Percentiles rank a stretch among this genome's conserved stretches.
Conservation (phyloP, 208 protist genomes). For the Leishmania amazonensis region DNA sequence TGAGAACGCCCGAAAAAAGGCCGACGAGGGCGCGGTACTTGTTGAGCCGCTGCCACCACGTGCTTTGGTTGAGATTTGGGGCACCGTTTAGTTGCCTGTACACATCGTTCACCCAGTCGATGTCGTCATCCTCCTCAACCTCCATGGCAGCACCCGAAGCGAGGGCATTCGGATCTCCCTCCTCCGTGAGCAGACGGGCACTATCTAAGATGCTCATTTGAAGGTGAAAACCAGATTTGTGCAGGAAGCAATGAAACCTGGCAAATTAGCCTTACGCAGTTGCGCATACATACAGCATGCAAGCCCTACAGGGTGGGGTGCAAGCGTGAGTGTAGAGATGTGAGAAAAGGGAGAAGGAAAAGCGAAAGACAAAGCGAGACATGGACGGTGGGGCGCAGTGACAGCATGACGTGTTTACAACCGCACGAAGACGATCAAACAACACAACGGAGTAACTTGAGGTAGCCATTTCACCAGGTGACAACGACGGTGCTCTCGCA, state of each 20-base stretch:
- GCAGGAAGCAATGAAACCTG: too few species aligned
- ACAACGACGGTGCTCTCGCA: not conserved
- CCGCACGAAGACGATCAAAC: not conserved
- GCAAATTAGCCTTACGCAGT: not conserved
- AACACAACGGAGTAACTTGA: not conserved
- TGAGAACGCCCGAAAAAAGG: not conserved
- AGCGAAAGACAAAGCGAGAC: not conserved
- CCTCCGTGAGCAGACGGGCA: slow-evolving; percentile 18
- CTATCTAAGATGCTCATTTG: slow-evolving; percentile 19
- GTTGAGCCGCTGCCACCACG: slow-evolving; percentile 20
- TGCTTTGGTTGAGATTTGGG: not conserved
- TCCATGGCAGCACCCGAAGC: slow-evolving; percentile 6
- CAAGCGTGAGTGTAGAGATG: not conserved
- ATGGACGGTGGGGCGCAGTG: not conserved
- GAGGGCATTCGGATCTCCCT: slow-evolving; percentile 1
- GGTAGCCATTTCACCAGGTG: not conserved
- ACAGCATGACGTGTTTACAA: not conserved
- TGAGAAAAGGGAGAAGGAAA: not conserved
- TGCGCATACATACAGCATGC: not conserved
- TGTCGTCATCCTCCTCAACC: slow-evolving; percentile 36
- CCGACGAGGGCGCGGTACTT: slow-evolving; percentile 21
- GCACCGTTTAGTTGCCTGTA: slow-evolving; percentile 39
- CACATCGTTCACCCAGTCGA: slow-evolving; percentile 49
- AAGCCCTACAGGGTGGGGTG: not conserved
- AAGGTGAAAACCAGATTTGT: slow-evolving; percentile 1